Conservation (phyloP, 768 basidiomycete species). For the Boletus vinaceobasis region DNA sequence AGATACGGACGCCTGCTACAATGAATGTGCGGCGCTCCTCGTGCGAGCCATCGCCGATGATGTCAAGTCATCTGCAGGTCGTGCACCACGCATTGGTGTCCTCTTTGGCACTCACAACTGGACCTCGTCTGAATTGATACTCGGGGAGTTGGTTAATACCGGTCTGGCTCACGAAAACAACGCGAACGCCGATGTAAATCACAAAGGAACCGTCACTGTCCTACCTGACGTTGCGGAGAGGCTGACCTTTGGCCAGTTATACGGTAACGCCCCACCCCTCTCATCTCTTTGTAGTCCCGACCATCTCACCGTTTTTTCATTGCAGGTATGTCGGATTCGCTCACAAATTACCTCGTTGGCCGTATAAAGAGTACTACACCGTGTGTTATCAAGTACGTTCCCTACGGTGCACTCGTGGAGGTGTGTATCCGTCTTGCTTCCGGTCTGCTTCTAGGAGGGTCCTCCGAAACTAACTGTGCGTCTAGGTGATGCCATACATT, state of each 20-base stretch:
- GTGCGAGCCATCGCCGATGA: conserved; percentile 55
- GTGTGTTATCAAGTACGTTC: conserved; percentile 80
- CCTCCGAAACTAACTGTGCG: neutral
- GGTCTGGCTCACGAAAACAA: conserved; percentile 42
- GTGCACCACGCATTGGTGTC: conserved; percentile 48
- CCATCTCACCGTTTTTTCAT: neutral
- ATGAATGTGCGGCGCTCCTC: conserved; percentile 57
- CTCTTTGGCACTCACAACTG: conserved; percentile 89
- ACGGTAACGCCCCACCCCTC: conserved; percentile 48
- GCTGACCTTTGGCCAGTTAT: conserved; percentile 76
- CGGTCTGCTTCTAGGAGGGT: neutral
- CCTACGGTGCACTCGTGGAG: conserved; percentile 69
- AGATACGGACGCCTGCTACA: conserved; percentile 74
- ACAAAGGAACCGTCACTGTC: conserved; percentile 39
- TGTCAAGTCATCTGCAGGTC: conserved; percentile 27
- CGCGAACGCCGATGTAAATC: conserved; percentile 10
- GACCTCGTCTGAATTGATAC: conserved; percentile 57
- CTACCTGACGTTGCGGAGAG: conserved; percentile 57
- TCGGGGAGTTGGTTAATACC: conserved; percentile 53
- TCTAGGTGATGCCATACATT: conserved; percentile 87
- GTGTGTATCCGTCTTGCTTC: conserved; percentile 30
- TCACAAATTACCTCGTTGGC: conserved; percentile 67
- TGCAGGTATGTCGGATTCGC: conserved; percentile 80
- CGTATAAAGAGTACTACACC: conserved; percentile 54
- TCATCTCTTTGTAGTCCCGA: neutral